Base-by-base conservation (phyloP, 495 filamentous ascomycete species). In the Baudoinia panamericana region DNA sequence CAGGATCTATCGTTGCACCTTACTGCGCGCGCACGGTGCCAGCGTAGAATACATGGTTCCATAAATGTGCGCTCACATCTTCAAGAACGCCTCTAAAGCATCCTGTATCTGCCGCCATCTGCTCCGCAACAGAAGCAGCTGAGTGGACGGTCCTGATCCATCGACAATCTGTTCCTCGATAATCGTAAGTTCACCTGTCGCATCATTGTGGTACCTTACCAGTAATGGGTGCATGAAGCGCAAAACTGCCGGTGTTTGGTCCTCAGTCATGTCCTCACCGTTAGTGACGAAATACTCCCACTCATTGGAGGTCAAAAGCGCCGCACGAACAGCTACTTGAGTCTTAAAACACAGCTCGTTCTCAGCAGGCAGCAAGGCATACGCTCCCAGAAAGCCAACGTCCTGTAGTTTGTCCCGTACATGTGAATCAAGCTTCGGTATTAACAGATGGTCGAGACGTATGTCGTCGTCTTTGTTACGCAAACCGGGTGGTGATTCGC, bases 221-320 rank as follows among this genome's bases (percentile, higher is more conserved):
- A 45, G 15, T 12, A 31, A 16, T n/a, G 33, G 34, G 13, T 3
- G 5, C 39, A 49, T 4, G 16, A 37, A 50, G 1, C 4, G 13
- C 46, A 12, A 22, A 20, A 51, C 48, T 21, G 22, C 32, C 1
- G 4, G 25, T 5, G 30, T 12, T n/a, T 32, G n/a, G 24, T 51
- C 43, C 13, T 15, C 25, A 17, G 12, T 23, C 26, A 51, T 21
- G 35, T 51, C 48, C 17, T 51, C 48, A 1, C 48, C 48, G 23
- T 30, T 43, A n/a, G 25, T 12, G n/a, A 43, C 26, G 22, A 42
- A 51, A 23, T 46, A 51, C 43, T 51, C 48, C 48, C 48, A 51
- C 43, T 51, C 48, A 30, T 46, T 51, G 17, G 27, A 41, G 8
- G 43, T 46, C 25, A 51, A 33, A 18, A 51, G 19, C 25, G 20